Base-by-base conservation (phyloP, 75 land plant genomes). In the Cryptomeria japonica region DNA sequence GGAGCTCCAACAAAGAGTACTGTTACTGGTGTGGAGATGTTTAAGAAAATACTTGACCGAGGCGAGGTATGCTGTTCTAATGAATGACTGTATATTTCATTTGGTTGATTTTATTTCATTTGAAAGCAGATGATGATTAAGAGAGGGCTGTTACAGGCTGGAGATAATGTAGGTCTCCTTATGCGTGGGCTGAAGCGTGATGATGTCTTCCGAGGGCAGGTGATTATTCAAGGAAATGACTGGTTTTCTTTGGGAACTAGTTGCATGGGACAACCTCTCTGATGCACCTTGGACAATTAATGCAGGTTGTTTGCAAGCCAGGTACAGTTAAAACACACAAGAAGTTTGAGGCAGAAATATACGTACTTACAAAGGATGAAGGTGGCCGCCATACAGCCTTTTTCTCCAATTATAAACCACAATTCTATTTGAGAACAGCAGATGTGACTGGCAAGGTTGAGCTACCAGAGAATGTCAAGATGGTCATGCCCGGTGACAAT, bases 401-500 rank as follows among this genome's bases (percentile, higher is more conserved):
- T 91, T 93, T 97, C 89, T 96, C 99, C 47, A 98, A 98, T 87
- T 98, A 98, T 87, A 89, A 90, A 58, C 99, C 99, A 56, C 99
- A 98, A 83, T 96, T 96, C 90, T 98, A 96, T 88, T 55, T 96
- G 95, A 93, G 98, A 72, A 98, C 99, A 49, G 99, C 99, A 61
- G 98, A 98, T 93, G 88, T 98, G 41, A 96, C 98, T 88, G 98
- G 98, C 16, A 98, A 94, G 87, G 98, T 98, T 5, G 96, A 96
- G 87, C 90, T 98, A 80, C 98, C 97, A 53, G 99, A 95, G 89
- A 89, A 93, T 89, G 96, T 96, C 16, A 98, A 98, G 95, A 98
- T 98, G 99, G 99, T 98, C 78, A 98, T 98, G 99, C 99, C 99
- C 61, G 99, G 99, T 11, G 99, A 98, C 89, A 98, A 98, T 90